Evolutionary conservation across 192 early-diverging fungal genomes (phyloP), one percentile per base, ranked within the genome.

Genomic region (Globomyces pollinis-pini): DNA sequence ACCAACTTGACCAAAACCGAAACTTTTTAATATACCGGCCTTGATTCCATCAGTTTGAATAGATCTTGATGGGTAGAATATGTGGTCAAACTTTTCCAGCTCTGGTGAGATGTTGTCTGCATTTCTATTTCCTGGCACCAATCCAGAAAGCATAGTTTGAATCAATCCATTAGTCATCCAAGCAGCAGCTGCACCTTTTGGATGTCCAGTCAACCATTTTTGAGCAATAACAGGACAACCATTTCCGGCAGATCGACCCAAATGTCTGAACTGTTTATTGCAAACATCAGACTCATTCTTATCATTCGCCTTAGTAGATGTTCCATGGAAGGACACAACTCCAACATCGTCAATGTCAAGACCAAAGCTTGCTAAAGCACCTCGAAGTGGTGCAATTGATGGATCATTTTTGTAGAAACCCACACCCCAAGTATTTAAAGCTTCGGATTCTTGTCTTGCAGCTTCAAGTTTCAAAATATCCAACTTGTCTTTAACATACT

Each of bases 111-210:
- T 79, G 69, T 91, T 91, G 74, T 91, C 90, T 32, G 84, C 76
- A 68, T 91, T 91, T 62, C 91, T 88, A 75, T 96, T 96, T 41
- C 93, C 93, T 15, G 91, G 93, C 49, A 94, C 78, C 34, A 91
- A 70, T 64, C 92, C 90, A 21, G 84, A 86, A 53, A 88, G 84
- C 38, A 97, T 71, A 43, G 78, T 65, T 72, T 97, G 91, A 29
- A 97, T 65, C 32, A 89, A 81, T 62, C 92, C 88, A 79, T 93
- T 97, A 65, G 91, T 81, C 92, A 94, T 94, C 92, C 92, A 97
- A 3, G 89, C 89, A 44, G 90, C 94, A 32, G 94, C 94, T 18
- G 94, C 86, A 53, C 88, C 94, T 86, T 97, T 97, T 39, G 94
- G 94, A 60, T 96, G 94, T 56, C 94, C 94, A 31, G 94, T 97